Conservation (phyloP, 1,284 basidiomycete species). For the Phlebopus sp. region DNA sequence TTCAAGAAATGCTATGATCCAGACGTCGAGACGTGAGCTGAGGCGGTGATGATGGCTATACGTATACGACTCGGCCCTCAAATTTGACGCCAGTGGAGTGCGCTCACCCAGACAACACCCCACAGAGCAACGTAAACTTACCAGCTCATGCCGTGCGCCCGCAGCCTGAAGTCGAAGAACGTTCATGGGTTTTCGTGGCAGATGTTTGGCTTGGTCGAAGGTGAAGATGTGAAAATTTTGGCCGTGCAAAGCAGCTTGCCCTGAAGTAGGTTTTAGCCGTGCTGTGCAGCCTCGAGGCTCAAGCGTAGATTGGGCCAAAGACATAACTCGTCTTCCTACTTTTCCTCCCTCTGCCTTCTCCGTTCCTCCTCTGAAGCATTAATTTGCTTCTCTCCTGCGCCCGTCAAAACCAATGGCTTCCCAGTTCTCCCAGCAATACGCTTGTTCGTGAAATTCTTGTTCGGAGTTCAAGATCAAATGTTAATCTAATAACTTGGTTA, state of each 20-base stretch:
- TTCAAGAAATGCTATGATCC: too few relatives aligned
- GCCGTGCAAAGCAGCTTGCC: neutral
- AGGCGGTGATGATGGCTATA: too few relatives aligned
- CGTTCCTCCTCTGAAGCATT: slow-evolving; percentile 60
- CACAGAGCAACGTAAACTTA: too few relatives aligned
- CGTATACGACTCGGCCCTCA: too few relatives aligned
- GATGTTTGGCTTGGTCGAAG: too few relatives aligned
- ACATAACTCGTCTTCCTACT: slow-evolving; percentile 2
- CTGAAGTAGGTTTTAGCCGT: neutral
- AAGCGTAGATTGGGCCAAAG: neutral
- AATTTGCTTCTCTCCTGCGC: slow-evolving; percentile 63
- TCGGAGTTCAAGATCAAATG: slow-evolving; percentile 8
- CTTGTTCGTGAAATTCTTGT: slow-evolving; percentile 49
- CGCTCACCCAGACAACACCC: too few relatives aligned
- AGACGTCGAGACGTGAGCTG: too few relatives aligned
- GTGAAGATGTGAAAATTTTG: neutral
- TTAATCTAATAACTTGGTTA: slow-evolving; percentile 5
- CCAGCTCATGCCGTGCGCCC: too few relatives aligned
- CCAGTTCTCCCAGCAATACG: slow-evolving; percentile 70
- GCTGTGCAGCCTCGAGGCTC: neutral
- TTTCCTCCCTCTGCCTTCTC: slow-evolving; percentile 13
- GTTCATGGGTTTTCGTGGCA: too few relatives aligned
- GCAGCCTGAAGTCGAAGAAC: too few relatives aligned
- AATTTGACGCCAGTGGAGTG: too few relatives aligned
- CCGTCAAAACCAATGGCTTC: slow-evolving; percentile 54